These are phyloP conservation scores for Xylaria palmicola DNA, from an alignment of 495 filamentous ascomycete species.

Conservation along the genomic window DNA sequence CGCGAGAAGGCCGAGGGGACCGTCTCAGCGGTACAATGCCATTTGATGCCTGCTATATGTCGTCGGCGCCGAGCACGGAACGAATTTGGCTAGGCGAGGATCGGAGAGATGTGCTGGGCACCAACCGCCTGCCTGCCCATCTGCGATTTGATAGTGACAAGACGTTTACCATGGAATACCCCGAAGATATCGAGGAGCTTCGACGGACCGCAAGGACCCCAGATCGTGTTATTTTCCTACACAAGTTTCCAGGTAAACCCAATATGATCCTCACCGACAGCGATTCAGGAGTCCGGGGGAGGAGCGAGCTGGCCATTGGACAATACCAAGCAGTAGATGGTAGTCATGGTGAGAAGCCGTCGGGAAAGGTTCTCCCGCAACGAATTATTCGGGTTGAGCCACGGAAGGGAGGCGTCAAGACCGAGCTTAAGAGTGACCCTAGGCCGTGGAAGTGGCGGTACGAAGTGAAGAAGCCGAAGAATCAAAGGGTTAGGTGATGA, in stretches of 20 bases:
- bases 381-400: constrained; percentile 20
- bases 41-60: constrained; percentile 41
- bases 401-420: constrained; percentile 12
- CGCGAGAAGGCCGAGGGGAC: neutral
- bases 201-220: constrained; percentile 21
- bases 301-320: constrained; percentile 20
- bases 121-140: constrained; percentile 40
- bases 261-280: constrained; percentile 12
- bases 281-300: constrained; percentile 19
- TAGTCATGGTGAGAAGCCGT: neutral
- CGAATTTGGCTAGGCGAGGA: constrained; percentile 43
- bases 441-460: constrained; percentile 15
- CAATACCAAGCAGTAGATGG: neutral
- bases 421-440: neutral
- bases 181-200: constrained; percentile 15
- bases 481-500: neutral
- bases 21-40: constrained; percentile 46
- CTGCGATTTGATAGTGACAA: constrained; percentile 23
- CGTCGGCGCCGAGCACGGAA: constrained; percentile 37
- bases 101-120: constrained; percentile 45
- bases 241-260: neutral
- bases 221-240: constrained; percentile 28
- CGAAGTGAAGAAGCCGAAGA: neutral
- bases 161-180: constrained; percentile 2
- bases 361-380: neutral